Evolutionary conservation across 2,329 filamentous ascomycete genomes (phyloP), one percentile per base, ranked within the genome.

Genomic region (Fusarium sp.): DNA sequence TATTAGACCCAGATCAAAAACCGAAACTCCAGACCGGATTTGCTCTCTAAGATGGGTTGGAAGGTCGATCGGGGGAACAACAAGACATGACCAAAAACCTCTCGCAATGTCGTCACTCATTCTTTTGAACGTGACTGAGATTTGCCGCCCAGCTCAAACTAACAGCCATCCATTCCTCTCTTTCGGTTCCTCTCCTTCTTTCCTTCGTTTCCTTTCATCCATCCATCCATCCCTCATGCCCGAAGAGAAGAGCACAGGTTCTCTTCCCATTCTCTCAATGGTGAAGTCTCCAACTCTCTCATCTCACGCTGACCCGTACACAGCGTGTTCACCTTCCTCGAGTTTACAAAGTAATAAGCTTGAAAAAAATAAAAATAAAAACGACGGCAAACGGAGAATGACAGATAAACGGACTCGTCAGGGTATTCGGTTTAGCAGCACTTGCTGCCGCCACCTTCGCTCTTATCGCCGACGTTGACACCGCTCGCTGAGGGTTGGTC

Each of bases 381-480:
- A 69, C 67, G 68, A 72, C 71, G 64, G 61, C 57, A 75, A 69
- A 78, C 41, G 57, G 72, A 68, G 70, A 70, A 74, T 70, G 70
- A 66, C 72, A 73, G 63, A 69, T 74, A 65, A 41, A 70, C 60
- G 54, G 63, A 65, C 64, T 70, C 68, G 47, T 65, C 42, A 48
- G 63, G 65, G 66, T 71, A 56, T 58, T 67, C 58, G 45, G 49
- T 69, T 85, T 91, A 97, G 82, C 94, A 97, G 87, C 94, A 97
- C 85, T 94, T 94, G 80, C 90, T 87, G 62, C 88, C 87, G 61
- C 85, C 84, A 69, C 87, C 87, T 55, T 87, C 86, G 74, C 87
- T 88, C 76, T 89, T 88, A 78, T 90, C 89, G 75, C 89, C 88
- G 78, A 95, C 92, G 81, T 91, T 93, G 78, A 95, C 91, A 51